These are phyloP conservation scores for Tritrichomonas foetus DNA, from an alignment of 208 protist species.

Conservation along the genomic window DNA sequence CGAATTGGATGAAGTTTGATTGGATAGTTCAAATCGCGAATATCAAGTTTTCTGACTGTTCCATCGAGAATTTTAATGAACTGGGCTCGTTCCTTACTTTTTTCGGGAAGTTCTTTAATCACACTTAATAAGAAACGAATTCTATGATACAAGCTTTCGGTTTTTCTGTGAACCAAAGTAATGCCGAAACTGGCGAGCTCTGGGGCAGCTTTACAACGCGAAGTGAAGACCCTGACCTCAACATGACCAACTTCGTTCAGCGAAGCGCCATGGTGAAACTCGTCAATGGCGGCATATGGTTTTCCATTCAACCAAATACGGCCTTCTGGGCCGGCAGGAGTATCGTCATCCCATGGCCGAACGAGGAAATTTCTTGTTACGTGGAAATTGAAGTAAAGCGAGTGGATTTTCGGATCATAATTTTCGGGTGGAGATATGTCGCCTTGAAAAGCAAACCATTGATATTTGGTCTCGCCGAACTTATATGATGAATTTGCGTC, in stretches of 20 bases:
- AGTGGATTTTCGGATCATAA: not conserved
- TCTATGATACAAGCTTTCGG: not conserved
- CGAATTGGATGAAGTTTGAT: not conserved
- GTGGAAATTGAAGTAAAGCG: not conserved
- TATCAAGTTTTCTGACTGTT: not conserved
- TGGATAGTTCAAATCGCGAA: not conserved
- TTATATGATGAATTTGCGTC: not conserved
- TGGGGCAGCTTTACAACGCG: not conserved
- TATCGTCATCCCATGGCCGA: not conserved
- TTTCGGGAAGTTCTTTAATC: not conserved
- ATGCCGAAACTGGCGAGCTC: not conserved
- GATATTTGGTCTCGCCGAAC: not conserved
- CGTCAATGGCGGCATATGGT: not conserved
- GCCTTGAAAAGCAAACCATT: slow-evolving; percentile 28
- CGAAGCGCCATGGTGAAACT: not conserved
- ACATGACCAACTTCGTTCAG: not conserved
- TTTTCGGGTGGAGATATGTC: not conserved
- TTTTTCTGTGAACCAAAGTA: not conserved
- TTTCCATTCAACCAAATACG: not conserved
- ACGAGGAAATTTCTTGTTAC: not conserved
- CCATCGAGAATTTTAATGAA: not conserved
- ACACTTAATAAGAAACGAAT: not conserved
- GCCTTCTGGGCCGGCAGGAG: not conserved
- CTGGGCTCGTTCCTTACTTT: not conserved
- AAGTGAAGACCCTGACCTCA: not conserved